Percentiles rank a stretch among this genome's conserved stretches.
These are phyloP conservation scores for Toxoplasma gondii DNA, from an alignment of 169 alveolate species.

Conservation along the genomic window DNA sequence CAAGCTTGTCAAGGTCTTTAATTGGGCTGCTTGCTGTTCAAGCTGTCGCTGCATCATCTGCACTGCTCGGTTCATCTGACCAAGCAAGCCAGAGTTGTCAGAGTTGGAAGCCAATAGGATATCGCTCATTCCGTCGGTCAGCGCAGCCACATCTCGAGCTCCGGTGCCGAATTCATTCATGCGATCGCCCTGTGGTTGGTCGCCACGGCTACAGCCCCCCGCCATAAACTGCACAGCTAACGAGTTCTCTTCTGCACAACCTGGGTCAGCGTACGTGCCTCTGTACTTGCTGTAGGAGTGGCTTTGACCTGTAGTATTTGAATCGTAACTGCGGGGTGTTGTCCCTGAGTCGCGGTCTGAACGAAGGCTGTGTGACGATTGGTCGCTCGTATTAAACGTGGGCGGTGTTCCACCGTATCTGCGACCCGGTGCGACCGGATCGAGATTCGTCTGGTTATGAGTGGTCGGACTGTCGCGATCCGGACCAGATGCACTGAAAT, in stretches of 20 bases:
- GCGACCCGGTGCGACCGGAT: background rate
- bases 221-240: background rate
- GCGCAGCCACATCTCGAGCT: background rate
- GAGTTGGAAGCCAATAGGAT: background rate
- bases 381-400: background rate
- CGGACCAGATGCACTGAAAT: background rate
- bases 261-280: background rate
- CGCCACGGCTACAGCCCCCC: background rate
- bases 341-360: background rate
- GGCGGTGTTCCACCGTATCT: background rate
- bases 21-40: background rate
- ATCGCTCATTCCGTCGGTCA: background rate
- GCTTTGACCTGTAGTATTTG: background rate
- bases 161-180: background rate
- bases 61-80: background rate
- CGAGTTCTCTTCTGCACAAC: background rate
- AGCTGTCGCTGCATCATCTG: background rate
- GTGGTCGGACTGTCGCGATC: background rate
- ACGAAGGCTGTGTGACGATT: background rate
- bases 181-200: background rate
- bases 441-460: background rate
- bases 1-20: background rate
- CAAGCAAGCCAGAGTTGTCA: background rate
- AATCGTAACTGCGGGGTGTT: background rate
- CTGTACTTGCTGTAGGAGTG: background rate